Conservation (phyloP, 2,329 filamentous ascomycete species). For the Sporothrix globosa region DNA sequence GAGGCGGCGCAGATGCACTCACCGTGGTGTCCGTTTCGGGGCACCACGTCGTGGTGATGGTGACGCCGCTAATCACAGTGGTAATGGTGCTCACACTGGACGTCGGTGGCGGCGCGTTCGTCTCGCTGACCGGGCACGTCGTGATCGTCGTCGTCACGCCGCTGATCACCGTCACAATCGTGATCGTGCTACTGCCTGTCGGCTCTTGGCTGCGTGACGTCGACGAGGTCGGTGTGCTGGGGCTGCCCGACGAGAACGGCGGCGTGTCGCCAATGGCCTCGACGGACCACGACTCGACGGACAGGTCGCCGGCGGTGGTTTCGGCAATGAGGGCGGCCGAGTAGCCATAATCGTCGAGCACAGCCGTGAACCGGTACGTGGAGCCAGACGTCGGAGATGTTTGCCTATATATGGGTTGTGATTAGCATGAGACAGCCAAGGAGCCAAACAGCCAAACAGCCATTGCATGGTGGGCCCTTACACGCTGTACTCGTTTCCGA, state of each 20-base stretch:
- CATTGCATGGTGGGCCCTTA: not conserved
- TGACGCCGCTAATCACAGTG: conserved; percentile 10
- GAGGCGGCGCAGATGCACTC: not conserved
- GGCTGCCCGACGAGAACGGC: conserved; percentile 7
- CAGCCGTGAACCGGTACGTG: not conserved
- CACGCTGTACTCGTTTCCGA: conserved; percentile 4
- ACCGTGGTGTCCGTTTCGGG: not conserved
- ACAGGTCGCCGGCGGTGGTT: not conserved
- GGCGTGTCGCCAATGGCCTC: not conserved
- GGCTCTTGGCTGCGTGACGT: not conserved
- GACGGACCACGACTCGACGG: not conserved
- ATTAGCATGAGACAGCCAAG: not conserved
- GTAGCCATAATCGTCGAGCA: not conserved
- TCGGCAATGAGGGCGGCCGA: conserved; percentile 6
- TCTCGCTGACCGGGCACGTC: not conserved
- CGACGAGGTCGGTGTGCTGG: not conserved
- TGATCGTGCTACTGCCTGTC: not conserved
- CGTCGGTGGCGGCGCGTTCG: not conserved
- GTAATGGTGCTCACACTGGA: not conserved
- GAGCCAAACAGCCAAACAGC: too few relatives aligned
- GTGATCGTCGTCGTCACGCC: not conserved
- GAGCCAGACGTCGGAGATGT: not conserved
- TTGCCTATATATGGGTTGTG: not conserved
- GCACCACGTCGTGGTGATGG: not conserved
- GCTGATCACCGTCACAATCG: not conserved